Conservation (phyloP, 306 rosid genomes). For the Dalbergia oliveri region DNA sequence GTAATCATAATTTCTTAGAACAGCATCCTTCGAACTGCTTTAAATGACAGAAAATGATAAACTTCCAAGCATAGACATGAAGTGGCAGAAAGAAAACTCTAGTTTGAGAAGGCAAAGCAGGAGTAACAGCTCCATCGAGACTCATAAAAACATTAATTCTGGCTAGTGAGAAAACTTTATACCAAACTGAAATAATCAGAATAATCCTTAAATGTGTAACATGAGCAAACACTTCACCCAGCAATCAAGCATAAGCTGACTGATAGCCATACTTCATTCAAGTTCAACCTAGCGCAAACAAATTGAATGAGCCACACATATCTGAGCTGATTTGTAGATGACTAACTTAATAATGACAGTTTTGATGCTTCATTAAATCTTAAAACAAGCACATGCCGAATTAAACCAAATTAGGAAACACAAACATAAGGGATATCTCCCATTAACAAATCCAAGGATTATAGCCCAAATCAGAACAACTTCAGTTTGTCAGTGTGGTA, state of each 20-base stretch:
- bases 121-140: not conserved
- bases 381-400: not conserved
- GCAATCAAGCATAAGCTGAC: not conserved
- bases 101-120: conserved; percentile 15
- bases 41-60: conserved; percentile 7
- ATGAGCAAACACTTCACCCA: not conserved
- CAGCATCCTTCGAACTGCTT: conserved; percentile 1
- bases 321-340: not conserved
- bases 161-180: not conserved
- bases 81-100: not conserved
- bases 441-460: not conserved
- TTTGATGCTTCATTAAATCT: not conserved
- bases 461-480: not conserved
- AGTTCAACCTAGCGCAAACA: not conserved
- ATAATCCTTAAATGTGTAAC: not conserved
- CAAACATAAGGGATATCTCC: not conserved
- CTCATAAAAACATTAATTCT: not conserved
- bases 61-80: not conserved
- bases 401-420: conserved; percentile 12
- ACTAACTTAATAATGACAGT: not conserved
- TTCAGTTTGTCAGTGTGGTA: not conserved
- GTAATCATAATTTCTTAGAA: not conserved
- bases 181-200: not conserved
- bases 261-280: not conserved
- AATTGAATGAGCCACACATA: conserved; percentile 1